Percentiles rank a stretch among this genome's conserved stretches.
Evolutionary conservation across 768 basidiomycete genomes (phyloP).

Genomic region (Tylopilus sp.): DNA sequence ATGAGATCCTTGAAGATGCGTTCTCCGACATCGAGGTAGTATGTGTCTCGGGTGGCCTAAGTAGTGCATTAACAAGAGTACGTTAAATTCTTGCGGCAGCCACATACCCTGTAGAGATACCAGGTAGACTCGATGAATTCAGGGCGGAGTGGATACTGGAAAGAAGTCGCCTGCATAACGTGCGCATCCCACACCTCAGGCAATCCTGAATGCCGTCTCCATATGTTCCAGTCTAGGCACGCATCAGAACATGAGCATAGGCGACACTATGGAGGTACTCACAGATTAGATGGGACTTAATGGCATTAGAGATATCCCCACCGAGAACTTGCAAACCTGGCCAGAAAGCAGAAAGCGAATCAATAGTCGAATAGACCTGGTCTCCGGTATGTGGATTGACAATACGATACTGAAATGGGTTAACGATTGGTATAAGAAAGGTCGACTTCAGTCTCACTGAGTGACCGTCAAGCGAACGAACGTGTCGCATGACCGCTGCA

Average conservation of each 20-base stretch:
- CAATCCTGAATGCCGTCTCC: conserved; percentile 81
- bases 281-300: conserved; percentile 91
- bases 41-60: conserved; percentile 88
- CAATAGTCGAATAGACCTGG: conserved; percentile 72
- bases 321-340: conserved; percentile 91
- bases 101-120: conserved; percentile 82
- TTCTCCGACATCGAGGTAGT: conserved; percentile 90
- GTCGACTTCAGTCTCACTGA: conserved; percentile 51
- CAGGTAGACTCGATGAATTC: conserved; percentile 97
- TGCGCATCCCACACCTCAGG: conserved; percentile 92
- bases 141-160: conserved; percentile 79
- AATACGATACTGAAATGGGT: conserved; percentile 64
- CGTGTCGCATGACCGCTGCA: conserved; percentile 80
- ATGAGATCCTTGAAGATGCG: conserved; percentile 74
- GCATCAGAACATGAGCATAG: neutral
- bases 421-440: conserved; percentile 1
- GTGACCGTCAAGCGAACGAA: conserved; percentile 80
- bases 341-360: conserved; percentile 95
- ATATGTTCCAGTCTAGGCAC: conserved; percentile 81
- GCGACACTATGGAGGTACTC: conserved; percentile 22
- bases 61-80: neutral
- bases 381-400: conserved; percentile 82
- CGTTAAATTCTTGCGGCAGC: neutral
- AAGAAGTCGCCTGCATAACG: conserved; percentile 64
- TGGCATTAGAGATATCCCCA: conserved; percentile 85